phyloP scores from a whole-genome alignment of 2,329 filamentous ascomycete genomes.

The Ophiognomonia clavigignenti-juglandacearum region DNA sequence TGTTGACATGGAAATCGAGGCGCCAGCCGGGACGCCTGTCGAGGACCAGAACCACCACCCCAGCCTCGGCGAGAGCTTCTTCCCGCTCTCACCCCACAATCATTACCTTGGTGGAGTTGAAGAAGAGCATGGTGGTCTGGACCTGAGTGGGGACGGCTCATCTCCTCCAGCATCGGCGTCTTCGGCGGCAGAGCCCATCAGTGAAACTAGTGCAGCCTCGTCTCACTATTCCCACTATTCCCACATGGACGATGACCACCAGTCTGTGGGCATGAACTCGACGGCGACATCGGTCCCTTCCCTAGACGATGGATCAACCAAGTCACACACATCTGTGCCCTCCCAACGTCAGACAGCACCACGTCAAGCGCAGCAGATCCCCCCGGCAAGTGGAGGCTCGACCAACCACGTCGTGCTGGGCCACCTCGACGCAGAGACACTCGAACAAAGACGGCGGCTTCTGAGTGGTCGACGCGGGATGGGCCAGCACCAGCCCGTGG shows the following conservation, averaged over 20 bases:
- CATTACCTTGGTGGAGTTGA: background rate
- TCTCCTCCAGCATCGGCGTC: slow-evolving; percentile 5
- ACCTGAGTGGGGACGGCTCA: background rate
- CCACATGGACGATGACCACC: background rate
- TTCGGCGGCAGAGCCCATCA: background rate
- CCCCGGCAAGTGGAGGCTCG: background rate
- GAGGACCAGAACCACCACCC: background rate
- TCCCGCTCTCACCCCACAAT: slow-evolving; percentile 4
- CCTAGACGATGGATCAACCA: slow-evolving; percentile 3
- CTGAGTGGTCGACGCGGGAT: slow-evolving; percentile 15
- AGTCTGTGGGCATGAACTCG: slow-evolving; percentile 7
- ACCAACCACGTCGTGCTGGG: slow-evolving; percentile 15
- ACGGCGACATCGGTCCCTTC: slow-evolving; percentile 5
- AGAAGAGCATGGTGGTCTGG: background rate
- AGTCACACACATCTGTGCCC: background rate
- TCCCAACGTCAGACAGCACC: background rate
- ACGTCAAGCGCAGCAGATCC: background rate
- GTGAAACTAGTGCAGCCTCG: slow-evolving; percentile 3
- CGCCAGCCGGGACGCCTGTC: background rate
- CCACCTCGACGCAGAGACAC: slow-evolving; percentile 13
- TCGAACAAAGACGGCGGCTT: slow-evolving; percentile 17
- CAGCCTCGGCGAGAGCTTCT: slow-evolving; percentile 4
- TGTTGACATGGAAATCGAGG: slow-evolving; percentile 9
- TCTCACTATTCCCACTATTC: slow-evolving; percentile 1
- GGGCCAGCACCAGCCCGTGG: slow-evolving; percentile 11